Conservation (phyloP, 352 stramenopile genomes). For the Phytophthora colocasiae region DNA sequence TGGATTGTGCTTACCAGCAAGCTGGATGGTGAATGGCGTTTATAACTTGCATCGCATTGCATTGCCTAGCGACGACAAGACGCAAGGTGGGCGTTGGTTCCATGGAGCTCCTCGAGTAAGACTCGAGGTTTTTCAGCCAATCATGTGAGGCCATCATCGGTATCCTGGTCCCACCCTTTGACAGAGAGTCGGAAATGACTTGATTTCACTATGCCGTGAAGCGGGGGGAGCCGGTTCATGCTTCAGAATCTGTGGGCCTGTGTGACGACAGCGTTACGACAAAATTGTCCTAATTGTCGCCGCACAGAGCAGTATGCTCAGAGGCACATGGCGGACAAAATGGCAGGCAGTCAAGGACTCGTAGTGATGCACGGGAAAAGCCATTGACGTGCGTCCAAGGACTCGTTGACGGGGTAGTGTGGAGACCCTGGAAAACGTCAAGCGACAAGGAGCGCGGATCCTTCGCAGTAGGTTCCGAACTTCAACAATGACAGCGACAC, state of each 20-base stretch:
- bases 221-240: constrained; percentile 23
- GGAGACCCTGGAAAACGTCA: not conserved
- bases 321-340: constrained; percentile 5
- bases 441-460: not conserved
- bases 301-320: constrained; percentile 1
- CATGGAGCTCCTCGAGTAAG: constrained; percentile 35
- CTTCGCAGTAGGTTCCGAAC: constrained; percentile 18
- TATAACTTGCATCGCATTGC: constrained; percentile 1
- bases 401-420: constrained; percentile 1
- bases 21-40: constrained; percentile 33
- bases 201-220: constrained; percentile 20
- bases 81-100: constrained; percentile 3
- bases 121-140: constrained; percentile 18
- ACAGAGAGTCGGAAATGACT: constrained; percentile 32
- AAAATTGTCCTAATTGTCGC: constrained; percentile 22
- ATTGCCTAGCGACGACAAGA: constrained; percentile 13
- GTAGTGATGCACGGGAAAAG: constrained; percentile 14
- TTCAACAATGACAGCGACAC: not conserved
- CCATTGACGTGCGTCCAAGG: constrained; percentile 11
- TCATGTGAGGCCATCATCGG: constrained; percentile 3
- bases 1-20: constrained; percentile 24
- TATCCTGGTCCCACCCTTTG: constrained; percentile 34
- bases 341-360: constrained; percentile 10
- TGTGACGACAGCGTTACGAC: constrained; percentile 31
- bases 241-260: constrained; percentile 12